Base-by-base conservation (phyloP, 176 grass and related monocot genomes). In the Rhipidocladum racemiflorum region DNA sequence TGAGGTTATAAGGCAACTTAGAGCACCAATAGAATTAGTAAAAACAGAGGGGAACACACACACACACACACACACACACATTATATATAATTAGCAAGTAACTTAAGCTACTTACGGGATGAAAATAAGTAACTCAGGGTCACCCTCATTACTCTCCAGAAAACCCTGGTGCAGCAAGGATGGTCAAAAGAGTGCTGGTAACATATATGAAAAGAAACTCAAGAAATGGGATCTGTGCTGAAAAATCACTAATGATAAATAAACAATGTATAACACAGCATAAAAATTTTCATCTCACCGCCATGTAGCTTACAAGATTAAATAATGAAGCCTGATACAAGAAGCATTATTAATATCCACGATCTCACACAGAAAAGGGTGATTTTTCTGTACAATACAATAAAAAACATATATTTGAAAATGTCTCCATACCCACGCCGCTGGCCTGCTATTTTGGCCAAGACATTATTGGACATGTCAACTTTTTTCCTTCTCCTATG, bases 91-190 rank as follows among this genome's bases (percentile, higher is more conserved):
- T 12, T 28, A 75, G 20, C 56, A 89, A 80, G 81, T 85, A 23
- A 85, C 74, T 38, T 92, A 29, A 74, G 43, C 67, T 72, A 95
- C 96, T 93, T 94, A 99, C 96, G 92, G 96, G 64, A 99, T 99
- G 65, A 95, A 98, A 93, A 99, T 51, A 70, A 99, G 78, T 82
- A 95, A 91, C 85, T 99, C 96, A 75, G 92, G 89, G 73, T 99
- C 96, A 90, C 76, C 96, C 36, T 95, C 92, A 88, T 95, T 99
- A 80, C 96, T 99, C 89, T 99, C 96, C 82, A 99, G 86, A 88
- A 88, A 85, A 43, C 91, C 92, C 96, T 99, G 83, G 46, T 60
- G 75, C 48, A 89, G 23, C 57, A 81, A 91, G 76, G 79, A 87
- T 83, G 51, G 7, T 65, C 30, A 83, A 86, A 82, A 84, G 74